Percentiles rank a stretch among this genome's conserved stretches.
These are phyloP conservation scores for Bidens hawaiensis DNA, from an alignment of 140 eudicot genomes.

Conservation along the genomic window DNA sequence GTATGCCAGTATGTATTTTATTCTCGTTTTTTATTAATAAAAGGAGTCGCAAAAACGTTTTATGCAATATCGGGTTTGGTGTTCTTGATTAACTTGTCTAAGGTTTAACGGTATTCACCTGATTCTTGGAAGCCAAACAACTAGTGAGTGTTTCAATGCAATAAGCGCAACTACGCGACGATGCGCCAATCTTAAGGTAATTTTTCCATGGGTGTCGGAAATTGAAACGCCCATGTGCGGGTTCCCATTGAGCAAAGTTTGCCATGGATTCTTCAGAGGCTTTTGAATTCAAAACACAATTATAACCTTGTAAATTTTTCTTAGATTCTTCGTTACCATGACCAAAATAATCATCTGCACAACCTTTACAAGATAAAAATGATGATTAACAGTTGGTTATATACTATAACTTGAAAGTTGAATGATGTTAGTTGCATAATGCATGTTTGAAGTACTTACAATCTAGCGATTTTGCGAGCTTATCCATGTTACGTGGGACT, in stretches of 20 bases:
- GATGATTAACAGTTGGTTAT: neutral
- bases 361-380: slow-evolving; percentile 35
- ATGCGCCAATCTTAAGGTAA: slow-evolving; percentile 69
- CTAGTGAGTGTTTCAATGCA: slow-evolving; percentile 70
- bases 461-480: slow-evolving; percentile 69
- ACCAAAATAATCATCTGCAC: slow-evolving; percentile 58
- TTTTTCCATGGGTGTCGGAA: slow-evolving; percentile 89
- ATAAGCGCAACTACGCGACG: slow-evolving; percentile 67
- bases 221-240: slow-evolving; percentile 75
- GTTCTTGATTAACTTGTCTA: too few species aligned
- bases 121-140: slow-evolving; percentile 43
- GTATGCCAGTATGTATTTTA: too few species aligned
- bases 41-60: too few species aligned
- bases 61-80: too few species aligned
- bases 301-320: slow-evolving; percentile 51
- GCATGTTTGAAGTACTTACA: too few species aligned
- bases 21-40: too few species aligned
- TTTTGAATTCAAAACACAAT: slow-evolving; percentile 80
- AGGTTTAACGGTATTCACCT: too few species aligned
- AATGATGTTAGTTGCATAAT: neutral
- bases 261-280: slow-evolving; percentile 79
- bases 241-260: slow-evolving; percentile 91
- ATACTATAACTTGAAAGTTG: neutral
- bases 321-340: slow-evolving; percentile 27
- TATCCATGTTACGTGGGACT: slow-evolving; percentile 56